A percentile compares a stretch with the other conserved stretches of the same genome.
Evolutionary conservation across 805 yeast species (phyloP).

Genomic region (Millerozyma miso): DNA sequence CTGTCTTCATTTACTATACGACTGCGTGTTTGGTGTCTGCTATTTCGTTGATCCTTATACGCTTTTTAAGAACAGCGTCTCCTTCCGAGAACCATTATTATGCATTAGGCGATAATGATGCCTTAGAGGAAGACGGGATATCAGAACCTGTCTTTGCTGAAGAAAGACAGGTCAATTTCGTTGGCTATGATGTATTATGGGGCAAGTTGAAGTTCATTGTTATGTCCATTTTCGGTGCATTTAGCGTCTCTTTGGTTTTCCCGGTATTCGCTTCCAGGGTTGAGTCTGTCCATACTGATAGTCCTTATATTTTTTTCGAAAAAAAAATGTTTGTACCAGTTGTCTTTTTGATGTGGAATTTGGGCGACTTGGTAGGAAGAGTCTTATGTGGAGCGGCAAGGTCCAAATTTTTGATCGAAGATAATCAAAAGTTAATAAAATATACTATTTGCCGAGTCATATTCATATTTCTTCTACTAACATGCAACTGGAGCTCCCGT

Average conservation of each 20-base stretch:
- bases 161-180: conserved; percentile 29
- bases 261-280: conserved; percentile 86
- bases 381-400: conserved; percentile 54
- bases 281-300: conserved; percentile 41
- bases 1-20: conserved; percentile 44
- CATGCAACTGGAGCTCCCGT: conserved; percentile 54
- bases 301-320: conserved; percentile 36
- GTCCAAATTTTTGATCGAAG: conserved; percentile 30
- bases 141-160: background rate
- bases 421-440: conserved; percentile 41
- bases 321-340: conserved; percentile 61
- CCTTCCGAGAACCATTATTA: conserved; percentile 14
- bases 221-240: conserved; percentile 66
- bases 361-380: conserved; percentile 83
- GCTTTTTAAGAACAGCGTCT: conserved; percentile 12
- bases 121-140: conserved; percentile 4
- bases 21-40: conserved; percentile 48
- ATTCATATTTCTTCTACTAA: conserved; percentile 68
- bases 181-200: conserved; percentile 62
- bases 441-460: conserved; percentile 54
- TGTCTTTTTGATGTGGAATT: conserved; percentile 80
- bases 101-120: conserved; percentile 13
- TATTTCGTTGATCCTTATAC: conserved; percentile 38
- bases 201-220: conserved; percentile 60
- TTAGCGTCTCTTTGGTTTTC: conserved; percentile 70